phyloP scores from a whole-genome alignment of 2,329 filamentous ascomycete species.

The Fusarium zealandicum region DNA sequence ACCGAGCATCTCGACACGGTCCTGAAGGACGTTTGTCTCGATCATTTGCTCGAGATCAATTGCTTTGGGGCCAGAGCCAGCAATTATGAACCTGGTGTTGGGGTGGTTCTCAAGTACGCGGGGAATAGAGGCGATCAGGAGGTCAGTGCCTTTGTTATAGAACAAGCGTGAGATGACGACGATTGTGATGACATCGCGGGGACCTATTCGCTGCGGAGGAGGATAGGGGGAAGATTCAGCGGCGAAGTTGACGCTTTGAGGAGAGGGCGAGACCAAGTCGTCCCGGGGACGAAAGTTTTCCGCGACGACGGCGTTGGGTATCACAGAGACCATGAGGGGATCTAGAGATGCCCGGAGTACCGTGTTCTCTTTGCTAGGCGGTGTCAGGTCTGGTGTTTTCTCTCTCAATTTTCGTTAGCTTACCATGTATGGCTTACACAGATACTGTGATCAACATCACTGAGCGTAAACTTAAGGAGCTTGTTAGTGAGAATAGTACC shows the following conservation, averaged over 20 bases:
- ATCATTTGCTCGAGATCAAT: constrained; percentile 99
- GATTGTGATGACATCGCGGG: constrained; percentile 89
- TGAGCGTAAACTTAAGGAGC: constrained; percentile 91
- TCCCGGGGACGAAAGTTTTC: constrained; percentile 85
- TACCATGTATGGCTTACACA: constrained; percentile 98
- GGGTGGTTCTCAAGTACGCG: constrained; percentile 88
- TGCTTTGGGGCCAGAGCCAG: constrained; percentile 92
- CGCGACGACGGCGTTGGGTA: constrained; percentile 95
- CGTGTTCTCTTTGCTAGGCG: constrained; percentile 89
- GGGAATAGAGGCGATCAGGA: constrained; percentile 95
- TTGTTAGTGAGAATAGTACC: constrained; percentile 97
- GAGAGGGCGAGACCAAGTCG: constrained; percentile 46
- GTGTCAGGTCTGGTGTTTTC: constrained; percentile 24
- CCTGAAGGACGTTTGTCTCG: constrained; percentile 91
- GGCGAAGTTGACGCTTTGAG: constrained; percentile 45
- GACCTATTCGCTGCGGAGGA: constrained; percentile 74
- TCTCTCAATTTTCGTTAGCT: constrained; percentile 30
- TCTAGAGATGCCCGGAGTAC: constrained; percentile 93
- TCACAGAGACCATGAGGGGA: constrained; percentile 95
- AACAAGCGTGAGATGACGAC: constrained; percentile 97
- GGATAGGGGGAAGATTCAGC: constrained; percentile 47
- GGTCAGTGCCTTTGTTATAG: constrained; percentile 97
- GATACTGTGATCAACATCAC: constrained; percentile 97
- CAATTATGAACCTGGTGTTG: constrained; percentile 96
- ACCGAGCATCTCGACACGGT: constrained; percentile 90